phyloP scores from a whole-genome alignment of 2,329 filamentous ascomycete species.

The Beauveria brongniartii region DNA sequence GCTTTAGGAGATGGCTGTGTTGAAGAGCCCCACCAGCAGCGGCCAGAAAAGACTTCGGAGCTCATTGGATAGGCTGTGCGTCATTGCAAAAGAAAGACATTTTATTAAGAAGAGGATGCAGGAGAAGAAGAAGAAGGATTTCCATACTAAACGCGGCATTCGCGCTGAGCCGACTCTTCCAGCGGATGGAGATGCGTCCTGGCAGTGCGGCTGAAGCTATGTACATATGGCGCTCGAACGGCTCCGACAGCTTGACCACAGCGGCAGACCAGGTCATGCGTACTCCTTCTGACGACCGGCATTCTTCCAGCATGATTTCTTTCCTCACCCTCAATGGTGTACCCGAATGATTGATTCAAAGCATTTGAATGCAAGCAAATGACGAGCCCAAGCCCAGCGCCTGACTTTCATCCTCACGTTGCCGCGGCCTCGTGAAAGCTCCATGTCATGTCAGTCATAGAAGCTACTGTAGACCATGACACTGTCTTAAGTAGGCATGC shows the following conservation, averaged over 20 bases:
- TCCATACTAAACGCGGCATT: neutral
- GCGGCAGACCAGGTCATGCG: neutral
- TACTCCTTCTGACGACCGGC: neutral
- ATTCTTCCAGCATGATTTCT: neutral
- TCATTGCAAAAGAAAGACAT: neutral
- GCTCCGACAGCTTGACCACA: neutral
- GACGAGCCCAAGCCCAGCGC: neutral
- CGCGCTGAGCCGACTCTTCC: neutral
- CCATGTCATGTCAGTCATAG: neutral
- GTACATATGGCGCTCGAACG: neutral
- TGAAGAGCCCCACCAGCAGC: constrained; percentile 27
- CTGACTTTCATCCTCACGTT: neutral
- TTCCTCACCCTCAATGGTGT: no score
- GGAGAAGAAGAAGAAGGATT: neutral
- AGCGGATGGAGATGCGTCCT: neutral
- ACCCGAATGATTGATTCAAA: neutral
- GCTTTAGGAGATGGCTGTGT: constrained; percentile 27
- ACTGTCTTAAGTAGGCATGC: no score
- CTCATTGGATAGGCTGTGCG: neutral
- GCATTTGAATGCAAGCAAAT: neutral
- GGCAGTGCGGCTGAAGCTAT: neutral
- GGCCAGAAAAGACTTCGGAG: constrained; percentile 19
- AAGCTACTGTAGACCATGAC: no score
- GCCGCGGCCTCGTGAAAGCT: neutral
- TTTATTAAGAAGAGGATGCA: neutral